These are phyloP conservation scores for Naganishia vishniacii DNA, from an alignment of 768 basidiomycete genomes.

Conservation along the genomic window DNA sequence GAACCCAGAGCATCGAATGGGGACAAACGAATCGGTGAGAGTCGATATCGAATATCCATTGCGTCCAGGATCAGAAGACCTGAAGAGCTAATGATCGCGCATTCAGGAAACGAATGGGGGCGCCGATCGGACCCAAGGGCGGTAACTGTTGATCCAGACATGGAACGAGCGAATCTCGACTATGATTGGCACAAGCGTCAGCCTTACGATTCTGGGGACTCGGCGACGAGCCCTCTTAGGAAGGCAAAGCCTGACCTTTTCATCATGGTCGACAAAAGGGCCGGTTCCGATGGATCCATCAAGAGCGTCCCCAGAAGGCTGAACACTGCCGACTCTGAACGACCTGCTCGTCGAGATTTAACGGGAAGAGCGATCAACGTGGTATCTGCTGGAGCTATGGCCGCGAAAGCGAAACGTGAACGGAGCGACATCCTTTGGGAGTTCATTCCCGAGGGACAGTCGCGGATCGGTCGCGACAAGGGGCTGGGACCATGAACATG, in stretches of 20 bases:
- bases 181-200: not conserved
- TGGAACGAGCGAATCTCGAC: not conserved
- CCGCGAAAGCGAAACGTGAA: not conserved
- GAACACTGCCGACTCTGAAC: not conserved
- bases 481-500: no score
- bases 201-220: not conserved
- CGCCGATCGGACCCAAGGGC: not conserved
- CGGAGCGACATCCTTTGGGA: conserved; percentile 12
- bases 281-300: not conserved
- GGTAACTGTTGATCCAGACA: not conserved
- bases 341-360: not conserved
- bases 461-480: not conserved
- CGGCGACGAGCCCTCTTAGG: not conserved
- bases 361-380: not conserved
- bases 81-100: not conserved
- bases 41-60: no score
- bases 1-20: no score
- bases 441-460: conserved; percentile 11
- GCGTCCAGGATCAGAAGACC: no score
- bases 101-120: not conserved
- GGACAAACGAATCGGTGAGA: no score
- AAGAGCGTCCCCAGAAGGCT: no score
- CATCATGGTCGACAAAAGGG: conserved; percentile 11
- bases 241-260: not conserved
- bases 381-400: not conserved